Base-by-base conservation (phyloP, 345 rosid genomes). In the Mallotus nudiflorus region DNA sequence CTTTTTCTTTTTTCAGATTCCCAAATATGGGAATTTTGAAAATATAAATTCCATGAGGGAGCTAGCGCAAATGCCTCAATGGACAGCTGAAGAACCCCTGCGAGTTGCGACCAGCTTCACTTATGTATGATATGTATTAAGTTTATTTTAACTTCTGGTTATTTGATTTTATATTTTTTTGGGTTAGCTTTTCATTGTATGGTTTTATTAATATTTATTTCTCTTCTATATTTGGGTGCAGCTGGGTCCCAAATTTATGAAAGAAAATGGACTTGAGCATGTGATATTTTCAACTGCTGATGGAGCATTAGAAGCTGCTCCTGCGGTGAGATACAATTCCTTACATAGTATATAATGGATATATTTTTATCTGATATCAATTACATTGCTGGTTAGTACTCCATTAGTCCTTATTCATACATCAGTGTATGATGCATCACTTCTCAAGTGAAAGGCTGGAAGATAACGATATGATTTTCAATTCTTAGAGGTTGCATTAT, bases 261-360 rank as follows among this genome's bases (percentile, higher is more conserved):
- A 78, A 77, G 97, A 89, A 48, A 88, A 86, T 53, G 98, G 97
- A 68, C 62, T 92, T 72, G 79, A 79, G 83, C 89, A 96, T 75
- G 95, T 91, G 68, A 66, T 71, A 14, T 92, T 96, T 86, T 92
- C 95, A 76, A 88, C 91, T 81, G 99, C 96, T 61, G 99, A 95
- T 71, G 99, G 99, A 79, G 99, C 98, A 25, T 62, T 96, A 77
- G 99, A 92, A 83, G 99, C 99, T 71, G 98, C 98, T 60, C 99
- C 99, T 1, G 99, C 96, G 83, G 99, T 95, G 75, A 88, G 88
- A 77, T 8, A 33, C 27, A 22, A 46, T 37, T 58, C 49, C 35
- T 22, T 62, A 12, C 10, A 24, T n/a, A 16, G n/a, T n/a, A n/a
- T n/a, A 4, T 18, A 22, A 4, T 66, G 8, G 20, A 55, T 25